Percentiles rank a stretch among this genome's conserved stretches.
Conservation (phyloP, 192 early-diverging fungal genomes). For the Lobulomyces angularis region DNA sequence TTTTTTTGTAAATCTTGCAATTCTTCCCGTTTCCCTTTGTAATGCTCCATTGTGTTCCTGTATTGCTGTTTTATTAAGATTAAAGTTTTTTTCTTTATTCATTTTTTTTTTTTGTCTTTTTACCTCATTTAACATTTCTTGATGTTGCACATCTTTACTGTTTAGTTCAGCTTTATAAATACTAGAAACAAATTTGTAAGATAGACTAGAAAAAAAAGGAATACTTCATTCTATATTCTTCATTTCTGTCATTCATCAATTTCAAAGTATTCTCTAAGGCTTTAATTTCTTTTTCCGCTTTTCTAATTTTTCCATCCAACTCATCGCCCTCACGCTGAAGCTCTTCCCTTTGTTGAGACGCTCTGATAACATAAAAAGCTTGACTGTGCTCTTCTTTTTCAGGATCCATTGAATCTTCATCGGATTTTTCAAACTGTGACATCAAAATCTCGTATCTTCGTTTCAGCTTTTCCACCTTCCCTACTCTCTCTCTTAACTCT, state of each 20-base stretch:
- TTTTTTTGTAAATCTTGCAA: constrained; percentile 35
- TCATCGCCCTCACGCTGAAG: constrained; percentile 48
- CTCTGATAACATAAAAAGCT: constrained; percentile 49
- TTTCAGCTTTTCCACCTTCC: constrained; percentile 43
- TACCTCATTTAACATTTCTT: constrained; percentile 45
- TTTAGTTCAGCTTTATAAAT: constrained; percentile 41
- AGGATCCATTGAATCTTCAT: constrained; percentile 17
- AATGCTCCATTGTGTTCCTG: constrained; percentile 36
- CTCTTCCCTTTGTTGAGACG: constrained; percentile 44
- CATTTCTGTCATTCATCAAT: constrained; percentile 47
- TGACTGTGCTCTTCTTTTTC: constrained; percentile 37
- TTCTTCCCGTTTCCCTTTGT: constrained; percentile 32
- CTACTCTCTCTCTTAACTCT: constrained; percentile 44
- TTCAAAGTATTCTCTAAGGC: constrained; percentile 49
- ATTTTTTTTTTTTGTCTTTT: background rate
- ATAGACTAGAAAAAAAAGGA: constrained; percentile 10
- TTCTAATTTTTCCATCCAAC: constrained; percentile 42
- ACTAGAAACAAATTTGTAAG: constrained; percentile 10
- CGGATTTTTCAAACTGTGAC: constrained; percentile 38
- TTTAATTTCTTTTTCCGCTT: constrained; percentile 51
- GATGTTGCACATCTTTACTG: constrained; percentile 41
- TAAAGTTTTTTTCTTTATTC: background rate
- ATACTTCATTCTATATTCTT: constrained; percentile 41
- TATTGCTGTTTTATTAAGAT: constrained; percentile 24
- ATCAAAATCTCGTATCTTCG: constrained; percentile 49